These are phyloP conservation scores for Pseudotsuga menziesii DNA, from an alignment of 75 land plant genomes.

Conservation along the genomic window DNA sequence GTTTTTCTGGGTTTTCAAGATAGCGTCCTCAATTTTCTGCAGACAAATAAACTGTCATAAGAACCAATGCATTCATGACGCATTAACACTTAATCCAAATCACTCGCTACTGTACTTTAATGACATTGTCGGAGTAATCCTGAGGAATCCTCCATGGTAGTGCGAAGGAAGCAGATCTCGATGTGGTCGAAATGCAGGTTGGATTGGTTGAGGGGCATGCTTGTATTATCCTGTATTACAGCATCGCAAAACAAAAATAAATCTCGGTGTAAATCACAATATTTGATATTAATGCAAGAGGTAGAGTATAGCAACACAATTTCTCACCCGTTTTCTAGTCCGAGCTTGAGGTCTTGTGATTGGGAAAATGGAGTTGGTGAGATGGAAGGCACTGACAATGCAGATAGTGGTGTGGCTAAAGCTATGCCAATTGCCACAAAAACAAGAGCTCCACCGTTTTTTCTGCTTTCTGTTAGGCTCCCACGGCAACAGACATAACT, in stretches of 20 bases:
- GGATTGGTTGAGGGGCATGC: conserved; percentile 82
- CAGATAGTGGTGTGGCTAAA: conserved; percentile 32
- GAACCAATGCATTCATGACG: neutral
- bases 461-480: conserved; percentile 1
- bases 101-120: conserved; percentile 35
- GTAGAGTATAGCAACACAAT: neutral
- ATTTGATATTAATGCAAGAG: neutral
- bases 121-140: conserved; percentile 29
- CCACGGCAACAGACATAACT: neutral
- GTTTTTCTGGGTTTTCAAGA: conserved; percentile 72
- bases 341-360: conserved; percentile 47
- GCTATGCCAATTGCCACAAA: conserved; percentile 15
- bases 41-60: neutral
- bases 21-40: conserved; percentile 69
- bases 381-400: conserved; percentile 24
- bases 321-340: conserved; percentile 65
- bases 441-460: neutral
- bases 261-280: neutral
- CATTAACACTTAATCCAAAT: neutral
- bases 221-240: conserved; percentile 71
- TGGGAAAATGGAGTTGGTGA: conserved; percentile 53
- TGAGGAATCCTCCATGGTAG: conserved; percentile 69
- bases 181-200: conserved; percentile 78
- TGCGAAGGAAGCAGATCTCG: conserved; percentile 69
- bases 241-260: neutral